A percentile compares a stretch with the other conserved stretches of the same genome.
Evolutionary conservation across 2,329 filamentous ascomycete species (phyloP).

Genomic region (Escovopsis sp.): DNA sequence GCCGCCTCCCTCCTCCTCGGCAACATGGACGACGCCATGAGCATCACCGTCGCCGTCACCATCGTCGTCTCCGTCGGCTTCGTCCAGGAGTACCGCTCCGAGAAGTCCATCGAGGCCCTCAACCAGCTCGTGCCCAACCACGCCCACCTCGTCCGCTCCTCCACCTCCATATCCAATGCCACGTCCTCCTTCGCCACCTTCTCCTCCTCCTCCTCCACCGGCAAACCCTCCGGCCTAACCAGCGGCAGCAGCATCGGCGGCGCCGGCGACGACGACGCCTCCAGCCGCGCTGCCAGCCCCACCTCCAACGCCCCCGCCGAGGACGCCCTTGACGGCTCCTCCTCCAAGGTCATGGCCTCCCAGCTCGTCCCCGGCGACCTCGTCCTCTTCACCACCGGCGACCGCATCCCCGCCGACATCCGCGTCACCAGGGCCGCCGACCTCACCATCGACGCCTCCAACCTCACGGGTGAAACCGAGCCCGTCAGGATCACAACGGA

Average conservation of each 20-base stretch:
- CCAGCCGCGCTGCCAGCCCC: constrained; percentile 25
- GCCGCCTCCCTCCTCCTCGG: constrained; percentile 78
- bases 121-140: constrained; percentile 90
- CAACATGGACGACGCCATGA: constrained; percentile 88
- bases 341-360: constrained; percentile 71
- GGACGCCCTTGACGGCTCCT: constrained; percentile 52
- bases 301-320: constrained; percentile 45
- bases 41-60: constrained; percentile 88
- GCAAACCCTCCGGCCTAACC: constrained; percentile 24
- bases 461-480: constrained; percentile 91
- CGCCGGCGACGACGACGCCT: constrained; percentile 22
- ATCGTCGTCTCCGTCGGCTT: constrained; percentile 96
- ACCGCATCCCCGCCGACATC: constrained; percentile 91
- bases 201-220: constrained; percentile 32
- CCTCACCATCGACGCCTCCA: constrained; percentile 89
- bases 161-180: constrained; percentile 15
- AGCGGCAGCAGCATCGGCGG: constrained; percentile 29
- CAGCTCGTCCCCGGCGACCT: constrained; percentile 86
- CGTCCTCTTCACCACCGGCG: constrained; percentile 86
- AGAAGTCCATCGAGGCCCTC: constrained; percentile 90
- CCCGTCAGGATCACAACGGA: constrained; percentile 67
- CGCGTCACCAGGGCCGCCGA: constrained; percentile 83
- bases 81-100: constrained; percentile 91
- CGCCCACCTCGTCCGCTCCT: constrained; percentile 74
- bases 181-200: constrained; percentile 13